Conservation (phyloP, 225 moss, liverwort and hornwort genomes). For the Polytrichum formosum region DNA sequence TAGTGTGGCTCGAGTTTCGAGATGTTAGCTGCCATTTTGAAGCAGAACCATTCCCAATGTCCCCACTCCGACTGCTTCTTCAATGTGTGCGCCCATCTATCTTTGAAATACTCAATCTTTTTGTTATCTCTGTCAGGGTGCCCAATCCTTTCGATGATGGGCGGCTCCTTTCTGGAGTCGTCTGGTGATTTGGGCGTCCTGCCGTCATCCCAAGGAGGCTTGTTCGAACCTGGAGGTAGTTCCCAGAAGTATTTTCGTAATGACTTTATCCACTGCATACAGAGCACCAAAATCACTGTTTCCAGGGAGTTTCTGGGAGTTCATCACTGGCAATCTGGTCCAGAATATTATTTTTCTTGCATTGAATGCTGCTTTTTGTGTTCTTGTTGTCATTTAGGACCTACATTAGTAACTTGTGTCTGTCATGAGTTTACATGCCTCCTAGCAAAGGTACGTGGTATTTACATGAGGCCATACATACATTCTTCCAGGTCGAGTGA, state of each 20-base stretch:
- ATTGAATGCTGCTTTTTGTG: too few relatives aligned
- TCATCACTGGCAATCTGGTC: too few relatives aligned
- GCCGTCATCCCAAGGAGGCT: constrained; percentile 23
- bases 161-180: neutral
- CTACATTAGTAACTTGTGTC: too few relatives aligned
- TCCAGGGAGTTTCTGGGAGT: too few relatives aligned
- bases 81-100: constrained; percentile 21
- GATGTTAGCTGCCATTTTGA: constrained; percentile 13
- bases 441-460: too few relatives aligned
- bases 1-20: constrained; percentile 27
- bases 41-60: constrained; percentile 38
- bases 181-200: neutral
- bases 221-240: constrained; percentile 4
- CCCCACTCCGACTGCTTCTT: constrained; percentile 30
- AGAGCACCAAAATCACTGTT: neutral
- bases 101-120: constrained; percentile 40
- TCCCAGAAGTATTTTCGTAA: constrained; percentile 31
- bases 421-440: too few relatives aligned
- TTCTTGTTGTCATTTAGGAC: too few relatives aligned
- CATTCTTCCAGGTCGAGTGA: neutral
- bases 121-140: constrained; percentile 15
- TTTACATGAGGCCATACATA: too few relatives aligned
- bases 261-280: constrained; percentile 26
- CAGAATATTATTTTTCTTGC: too few relatives aligned
- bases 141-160: constrained; percentile 5